Percentiles rank a stretch among this genome's conserved stretches.
These are phyloP conservation scores for Tremella mesenterica DNA, from an alignment of 768 basidiomycete species.

Conservation along the genomic window DNA sequence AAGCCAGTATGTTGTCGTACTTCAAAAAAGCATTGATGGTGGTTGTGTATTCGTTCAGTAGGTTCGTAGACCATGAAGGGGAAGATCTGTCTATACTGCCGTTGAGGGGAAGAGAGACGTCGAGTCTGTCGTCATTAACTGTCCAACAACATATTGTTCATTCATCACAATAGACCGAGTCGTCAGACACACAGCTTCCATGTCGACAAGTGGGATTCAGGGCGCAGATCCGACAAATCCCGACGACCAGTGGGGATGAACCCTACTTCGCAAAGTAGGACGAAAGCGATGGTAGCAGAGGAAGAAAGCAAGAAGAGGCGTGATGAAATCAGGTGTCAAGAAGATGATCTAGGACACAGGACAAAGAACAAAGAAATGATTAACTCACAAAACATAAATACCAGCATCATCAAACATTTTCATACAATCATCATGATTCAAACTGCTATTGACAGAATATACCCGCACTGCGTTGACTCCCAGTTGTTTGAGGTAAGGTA, in stretches of 20 bases:
- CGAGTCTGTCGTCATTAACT: slow-evolving; percentile 56
- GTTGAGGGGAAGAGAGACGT: slow-evolving; percentile 73
- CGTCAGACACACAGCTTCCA: too few species aligned
- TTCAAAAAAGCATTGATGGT: slow-evolving; percentile 70
- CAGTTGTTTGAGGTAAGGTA: slow-evolving; percentile 66
- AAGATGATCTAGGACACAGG: too few species aligned
- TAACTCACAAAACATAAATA: slow-evolving; percentile 76
- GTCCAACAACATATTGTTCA: too few species aligned
- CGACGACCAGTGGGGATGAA: too few species aligned
- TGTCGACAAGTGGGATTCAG: too few species aligned
- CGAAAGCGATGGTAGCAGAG: too few species aligned
- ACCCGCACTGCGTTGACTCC: slow-evolving; percentile 73
- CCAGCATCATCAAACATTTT: slow-evolving; percentile 60
- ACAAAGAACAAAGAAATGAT: neutral
- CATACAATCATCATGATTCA: slow-evolving; percentile 88
- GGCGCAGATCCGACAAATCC: too few species aligned
- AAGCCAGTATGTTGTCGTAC: slow-evolving; percentile 83
- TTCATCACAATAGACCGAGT: too few species aligned
- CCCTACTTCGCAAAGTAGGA: too few species aligned
- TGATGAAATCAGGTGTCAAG: too few species aligned
- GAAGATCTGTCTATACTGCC: slow-evolving; percentile 60
- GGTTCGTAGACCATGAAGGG: slow-evolving; percentile 71
- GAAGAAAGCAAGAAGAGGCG: too few species aligned
- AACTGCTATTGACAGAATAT: slow-evolving; percentile 72
- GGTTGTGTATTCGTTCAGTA: slow-evolving; percentile 65